A percentile compares a stretch with the other conserved stretches of the same genome.
Evolutionary conservation across 495 filamentous ascomycete genomes (phyloP).

Genomic region (Evernia prunastri): DNA sequence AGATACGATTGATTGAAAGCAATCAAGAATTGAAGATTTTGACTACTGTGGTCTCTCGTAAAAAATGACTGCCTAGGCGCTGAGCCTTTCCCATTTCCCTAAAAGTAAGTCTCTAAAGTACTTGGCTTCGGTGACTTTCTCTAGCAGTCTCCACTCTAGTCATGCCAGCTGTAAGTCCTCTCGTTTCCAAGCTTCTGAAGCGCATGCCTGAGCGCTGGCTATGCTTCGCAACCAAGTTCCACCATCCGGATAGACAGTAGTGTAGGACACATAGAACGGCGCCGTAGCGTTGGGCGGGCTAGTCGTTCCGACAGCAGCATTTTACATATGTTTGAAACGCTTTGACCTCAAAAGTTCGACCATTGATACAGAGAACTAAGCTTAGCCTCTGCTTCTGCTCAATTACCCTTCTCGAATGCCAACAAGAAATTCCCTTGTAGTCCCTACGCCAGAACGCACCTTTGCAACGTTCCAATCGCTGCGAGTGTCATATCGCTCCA

Average conservation of each 20-base stretch:
- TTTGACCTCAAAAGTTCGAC: too few species aligned
- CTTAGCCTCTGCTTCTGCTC: neutral
- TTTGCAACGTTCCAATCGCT: conserved; percentile 3
- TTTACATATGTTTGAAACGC: too few species aligned
- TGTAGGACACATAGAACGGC: neutral
- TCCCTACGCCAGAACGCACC: neutral
- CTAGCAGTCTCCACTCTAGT: too few species aligned
- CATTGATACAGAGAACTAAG: neutral
- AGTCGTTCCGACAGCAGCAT: neutral
- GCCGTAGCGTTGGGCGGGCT: neutral
- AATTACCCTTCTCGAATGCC: neutral
- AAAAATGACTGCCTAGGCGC: neutral
- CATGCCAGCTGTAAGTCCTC: neutral
- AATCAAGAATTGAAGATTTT: neutral
- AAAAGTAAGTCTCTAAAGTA: neutral
- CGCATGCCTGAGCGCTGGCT: neutral
- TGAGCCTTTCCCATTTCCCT: neutral
- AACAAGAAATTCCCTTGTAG: neutral
- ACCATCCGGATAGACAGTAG: neutral
- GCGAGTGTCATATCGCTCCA: neutral
- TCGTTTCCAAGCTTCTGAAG: neutral
- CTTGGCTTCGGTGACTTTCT: neutral
- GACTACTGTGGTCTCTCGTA: neutral
- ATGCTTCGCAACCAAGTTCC: neutral
- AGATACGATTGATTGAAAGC: neutral